Base-by-base conservation (phyloP, 768 basidiomycete species). In the Termitomyces heimii region DNA sequence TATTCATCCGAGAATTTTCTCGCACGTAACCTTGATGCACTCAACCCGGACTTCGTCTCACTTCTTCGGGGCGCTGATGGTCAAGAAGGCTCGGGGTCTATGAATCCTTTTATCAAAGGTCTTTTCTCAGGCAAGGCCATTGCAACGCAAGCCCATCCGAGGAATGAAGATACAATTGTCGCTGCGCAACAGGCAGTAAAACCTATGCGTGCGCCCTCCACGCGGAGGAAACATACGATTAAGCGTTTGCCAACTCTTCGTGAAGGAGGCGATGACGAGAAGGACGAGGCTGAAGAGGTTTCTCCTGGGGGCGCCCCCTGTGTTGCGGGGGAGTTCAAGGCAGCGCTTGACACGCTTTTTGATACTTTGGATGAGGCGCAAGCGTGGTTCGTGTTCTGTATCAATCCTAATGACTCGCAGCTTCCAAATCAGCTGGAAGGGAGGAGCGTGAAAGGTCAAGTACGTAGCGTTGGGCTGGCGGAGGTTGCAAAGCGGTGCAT, bases 331-430 rank as follows among this genome's bases (percentile, higher is more conserved):
- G 92, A 95, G 70, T 93, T 97, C 78, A 83, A 85, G 63, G 72
- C 85, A 0, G 91, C 94, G 5, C 73, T 97, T 50, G 88, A 94
- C 65, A 89, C 86, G 0, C 78, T 97, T 16, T 90, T 98, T 62
- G 83, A 89, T 61, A 94, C 93, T 1, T 75, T 98, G 26, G 86
- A 89, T 54, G 95, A 97, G 64, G 89, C 92, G 16, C 89, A 94
- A 72, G 75, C 84, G 2, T 98, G 94, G 94, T 89, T 86, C 64
- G 80, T 97, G 18, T 92, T 96, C 72, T 97, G 94, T 66, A 72
- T 98, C 63, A 94, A 90, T 68, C 94, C 95, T 4, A 99, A 98
- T 67, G 94, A 98, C 73, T 87, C 92, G 26, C 96, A 96, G 67
- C 73, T 98, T 20, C 94, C 95, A 39, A 92, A 94, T 67, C 95